Evolutionary conservation across 257 asterid species (phyloP), one percentile per base, ranked within the genome.

Genomic region (Ballota nigra): DNA sequence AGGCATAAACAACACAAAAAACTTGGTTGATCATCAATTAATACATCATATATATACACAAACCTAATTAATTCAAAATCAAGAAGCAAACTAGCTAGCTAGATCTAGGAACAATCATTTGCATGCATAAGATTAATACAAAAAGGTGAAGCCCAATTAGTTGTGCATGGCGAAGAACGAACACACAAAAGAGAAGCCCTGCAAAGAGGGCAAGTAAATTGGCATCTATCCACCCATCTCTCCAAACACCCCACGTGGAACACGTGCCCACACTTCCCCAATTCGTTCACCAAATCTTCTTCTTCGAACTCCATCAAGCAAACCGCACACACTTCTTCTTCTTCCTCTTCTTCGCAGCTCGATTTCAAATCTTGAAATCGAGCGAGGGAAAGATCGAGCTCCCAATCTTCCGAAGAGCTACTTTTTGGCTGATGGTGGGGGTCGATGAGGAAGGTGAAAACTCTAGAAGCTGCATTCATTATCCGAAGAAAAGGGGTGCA

Each of bases 191-290:
- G 49, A 3, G 75, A 75, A 34, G 85, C 65, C 68, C 92, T 62
- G 67, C 96, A 90, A 3, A 90, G 80, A 6, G 96, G 96, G 78
- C 96, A 90, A 9, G 89, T 88, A 47, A 83, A 90, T 18, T 82
- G 91, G 5, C 83, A 79, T 9, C 81, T 72, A 29, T 84, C 87
- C 4, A 82, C 20, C 96, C 96, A 88, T 64, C 55, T 82, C 68
- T 83, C 86, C 34, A 87, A 71, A 80, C 95, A 90, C 0, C 77
- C 85, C 34, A 59, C 49, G 70, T 90, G 96, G 69, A 84, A 90
- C 52, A 88, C 49, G 19, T 90, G 95, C 2, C 83, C 85, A 22
- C 96, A 90, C 47, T 73, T 80, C 0, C 86, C 86, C 71, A 90
- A 64, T 40, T 74, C 72, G 81, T 77, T 80, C 68, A 88, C 91